These are phyloP conservation scores for Pilatotrama ljubarskyi DNA, from an alignment of 768 basidiomycete genomes.

Conservation along the genomic window DNA sequence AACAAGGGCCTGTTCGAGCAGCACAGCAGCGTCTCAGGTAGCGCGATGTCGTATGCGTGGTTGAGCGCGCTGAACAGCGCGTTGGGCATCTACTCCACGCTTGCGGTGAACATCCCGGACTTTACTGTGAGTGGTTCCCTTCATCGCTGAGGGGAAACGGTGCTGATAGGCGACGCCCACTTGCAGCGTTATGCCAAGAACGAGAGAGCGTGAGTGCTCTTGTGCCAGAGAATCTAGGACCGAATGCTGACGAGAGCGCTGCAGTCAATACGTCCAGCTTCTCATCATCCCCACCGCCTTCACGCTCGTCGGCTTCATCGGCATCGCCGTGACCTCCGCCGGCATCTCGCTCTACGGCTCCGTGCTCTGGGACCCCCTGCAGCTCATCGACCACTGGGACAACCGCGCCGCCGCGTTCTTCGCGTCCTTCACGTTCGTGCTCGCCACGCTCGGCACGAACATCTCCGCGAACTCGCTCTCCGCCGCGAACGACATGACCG, in stretches of 20 bases:
- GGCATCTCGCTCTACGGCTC: constrained; percentile 70
- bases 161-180: neutral
- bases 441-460: constrained; percentile 72
- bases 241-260: neutral
- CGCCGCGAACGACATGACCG: constrained; percentile 85
- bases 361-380: constrained; percentile 71
- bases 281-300: constrained; percentile 77
- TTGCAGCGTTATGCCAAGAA: constrained; percentile 69
- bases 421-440: constrained; percentile 67
- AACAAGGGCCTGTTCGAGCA: constrained; percentile 57
- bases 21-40: constrained; percentile 52
- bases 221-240: neutral
- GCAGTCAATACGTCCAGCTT: constrained; percentile 72
- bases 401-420: constrained; percentile 89
- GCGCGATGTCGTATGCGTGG: constrained; percentile 74
- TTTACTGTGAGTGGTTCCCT: constrained; percentile 49
- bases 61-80: constrained; percentile 74
- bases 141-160: neutral
- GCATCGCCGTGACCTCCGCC: constrained; percentile 79
- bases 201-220: constrained; percentile 53
- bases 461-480: constrained; percentile 71
- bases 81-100: constrained; percentile 70
- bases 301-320: constrained; percentile 74
- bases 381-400: constrained; percentile 77
- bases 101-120: constrained; percentile 83